Conservation (phyloP, 2,329 filamentous ascomycete genomes). For the Hypomyces perniciosus region DNA sequence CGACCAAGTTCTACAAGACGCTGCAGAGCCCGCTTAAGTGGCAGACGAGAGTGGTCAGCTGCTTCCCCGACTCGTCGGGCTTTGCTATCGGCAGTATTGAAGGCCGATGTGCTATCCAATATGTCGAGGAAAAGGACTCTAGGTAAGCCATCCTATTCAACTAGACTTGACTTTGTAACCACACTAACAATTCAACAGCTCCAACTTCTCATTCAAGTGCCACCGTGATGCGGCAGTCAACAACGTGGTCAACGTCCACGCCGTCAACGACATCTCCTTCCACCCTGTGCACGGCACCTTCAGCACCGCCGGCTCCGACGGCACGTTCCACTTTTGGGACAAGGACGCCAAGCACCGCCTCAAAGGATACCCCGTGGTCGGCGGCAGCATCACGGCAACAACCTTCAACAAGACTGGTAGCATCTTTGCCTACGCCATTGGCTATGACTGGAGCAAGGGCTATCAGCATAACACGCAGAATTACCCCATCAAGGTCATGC, state of each 20-base stretch:
- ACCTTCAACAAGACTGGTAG: conserved; percentile 83
- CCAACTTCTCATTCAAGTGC: conserved; percentile 99
- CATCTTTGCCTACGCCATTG: conserved; percentile 84
- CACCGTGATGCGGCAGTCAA: conserved; percentile 75
- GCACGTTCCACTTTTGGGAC: conserved; percentile 97
- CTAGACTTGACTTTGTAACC: neutral
- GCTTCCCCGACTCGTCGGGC: conserved; percentile 84
- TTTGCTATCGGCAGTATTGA: conserved; percentile 97
- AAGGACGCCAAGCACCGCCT: conserved; percentile 84
- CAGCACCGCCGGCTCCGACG: conserved; percentile 89
- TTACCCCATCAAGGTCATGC: conserved; percentile 74
- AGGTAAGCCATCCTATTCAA: conserved; percentile 39
- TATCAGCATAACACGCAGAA: conserved; percentile 75
- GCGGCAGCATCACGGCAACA: conserved; percentile 82
- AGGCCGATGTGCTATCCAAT: conserved; percentile 95
- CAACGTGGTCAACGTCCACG: conserved; percentile 82
- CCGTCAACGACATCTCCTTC: conserved; percentile 96
- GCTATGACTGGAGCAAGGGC: conserved; percentile 98
- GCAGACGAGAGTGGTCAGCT: conserved; percentile 93
- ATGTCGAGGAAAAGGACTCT: conserved; percentile 92
- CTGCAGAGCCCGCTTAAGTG: conserved; percentile 95
- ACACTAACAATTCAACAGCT: conserved; percentile 37
- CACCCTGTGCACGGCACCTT: conserved; percentile 97
- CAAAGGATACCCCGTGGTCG: conserved; percentile 80
- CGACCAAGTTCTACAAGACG: conserved; percentile 90